phyloP scores from a whole-genome alignment of 73 alveolate genomes.

The Paramecium tetraurelia region DNA sequence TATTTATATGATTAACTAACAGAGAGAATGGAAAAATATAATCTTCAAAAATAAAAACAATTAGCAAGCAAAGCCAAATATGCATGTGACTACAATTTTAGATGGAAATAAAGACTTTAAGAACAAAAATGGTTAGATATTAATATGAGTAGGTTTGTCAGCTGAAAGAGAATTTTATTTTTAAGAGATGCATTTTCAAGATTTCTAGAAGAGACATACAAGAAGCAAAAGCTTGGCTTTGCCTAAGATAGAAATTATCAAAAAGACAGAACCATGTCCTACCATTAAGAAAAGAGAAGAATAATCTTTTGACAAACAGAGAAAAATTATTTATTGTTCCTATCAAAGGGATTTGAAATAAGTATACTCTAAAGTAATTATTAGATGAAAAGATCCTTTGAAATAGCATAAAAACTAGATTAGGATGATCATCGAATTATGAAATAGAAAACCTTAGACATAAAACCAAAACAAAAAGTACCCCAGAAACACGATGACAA shows the following conservation, averaged over 20 bases:
- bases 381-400: constrained; percentile 23
- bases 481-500: background rate
- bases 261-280: constrained; percentile 11
- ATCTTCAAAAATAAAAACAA: background rate
- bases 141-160: background rate
- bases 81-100: constrained; percentile 26
- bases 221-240: background rate
- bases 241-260: background rate
- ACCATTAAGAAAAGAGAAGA: background rate
- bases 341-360: background rate
- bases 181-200: background rate
- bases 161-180: constrained; percentile 30
- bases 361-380: background rate
- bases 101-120: constrained; percentile 27
- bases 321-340: constrained; percentile 7
- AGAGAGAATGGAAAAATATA: background rate
- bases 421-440: background rate
- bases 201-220: background rate
- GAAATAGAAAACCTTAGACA: constrained; percentile 35
- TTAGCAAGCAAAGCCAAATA: background rate
- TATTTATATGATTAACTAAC: background rate
- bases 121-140: background rate
- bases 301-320: background rate
- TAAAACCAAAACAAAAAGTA: background rate
- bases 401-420: background rate